phyloP scores from a whole-genome alignment of 225 moss, liverwort and hornwort species.

The Anthoceros angustus region DNA sequence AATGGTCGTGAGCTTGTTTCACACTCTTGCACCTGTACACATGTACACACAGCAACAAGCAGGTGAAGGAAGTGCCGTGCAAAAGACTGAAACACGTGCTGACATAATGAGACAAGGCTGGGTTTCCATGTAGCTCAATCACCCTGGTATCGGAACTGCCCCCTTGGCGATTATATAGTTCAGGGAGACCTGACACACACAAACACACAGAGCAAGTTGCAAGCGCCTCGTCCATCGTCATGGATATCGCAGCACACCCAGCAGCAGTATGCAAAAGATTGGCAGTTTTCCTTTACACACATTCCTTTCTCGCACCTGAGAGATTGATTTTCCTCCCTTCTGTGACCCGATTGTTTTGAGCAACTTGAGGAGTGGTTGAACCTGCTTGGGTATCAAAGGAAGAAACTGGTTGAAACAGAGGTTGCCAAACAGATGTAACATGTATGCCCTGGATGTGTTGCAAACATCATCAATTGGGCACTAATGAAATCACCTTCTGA shows the following conservation, averaged over 20 bases:
- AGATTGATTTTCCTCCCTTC: constrained; percentile 61
- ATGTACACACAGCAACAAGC: not conserved
- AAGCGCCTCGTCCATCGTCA: not conserved
- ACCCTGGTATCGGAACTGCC: not conserved
- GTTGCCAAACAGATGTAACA: not conserved
- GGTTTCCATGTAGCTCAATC: not conserved
- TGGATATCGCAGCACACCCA: not conserved
- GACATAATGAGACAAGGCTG: not conserved
- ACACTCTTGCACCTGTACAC: not conserved
- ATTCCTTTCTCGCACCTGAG: constrained; percentile 33
- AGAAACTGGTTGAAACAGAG: no score
- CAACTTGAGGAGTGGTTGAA: constrained; percentile 49
- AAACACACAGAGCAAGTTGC: not conserved
- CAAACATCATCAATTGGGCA: not conserved
- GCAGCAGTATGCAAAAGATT: not conserved
- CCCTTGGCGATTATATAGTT: not conserved
- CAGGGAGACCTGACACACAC: not conserved
- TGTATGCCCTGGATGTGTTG: not conserved
- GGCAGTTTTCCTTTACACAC: no score
- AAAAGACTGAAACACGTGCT: not conserved
- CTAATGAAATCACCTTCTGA: constrained; percentile 26
- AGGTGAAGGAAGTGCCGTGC: not conserved
- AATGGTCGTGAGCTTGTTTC: not conserved
- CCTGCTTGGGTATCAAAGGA: constrained; percentile 14
- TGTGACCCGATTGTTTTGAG: constrained; percentile 49